Percentiles rank a stretch among this genome's conserved stretches.
Evolutionary conservation across 2,329 filamentous ascomycete genomes (phyloP).

Genomic region (Zalaria sp.): DNA sequence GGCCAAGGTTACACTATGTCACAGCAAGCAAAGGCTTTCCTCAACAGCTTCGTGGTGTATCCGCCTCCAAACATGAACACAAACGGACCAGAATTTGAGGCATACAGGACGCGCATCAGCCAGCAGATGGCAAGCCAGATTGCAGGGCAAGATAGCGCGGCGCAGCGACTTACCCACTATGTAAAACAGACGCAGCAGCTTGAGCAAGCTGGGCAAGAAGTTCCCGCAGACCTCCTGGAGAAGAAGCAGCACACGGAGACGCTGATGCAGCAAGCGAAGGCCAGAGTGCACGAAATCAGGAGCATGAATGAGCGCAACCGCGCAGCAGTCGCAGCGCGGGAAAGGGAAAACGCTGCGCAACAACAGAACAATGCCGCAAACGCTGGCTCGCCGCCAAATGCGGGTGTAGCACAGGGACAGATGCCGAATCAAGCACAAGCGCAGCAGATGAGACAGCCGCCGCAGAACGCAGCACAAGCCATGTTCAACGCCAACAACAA

Average conservation of each 20-base stretch:
- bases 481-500: conserved; percentile 4
- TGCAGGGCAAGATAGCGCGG: conserved; percentile 5
- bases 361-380: background rate
- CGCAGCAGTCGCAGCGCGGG: background rate
- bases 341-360: background rate
- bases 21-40: conserved; percentile 11
- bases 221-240: conserved; percentile 2
- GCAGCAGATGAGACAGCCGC: conserved; percentile 11
- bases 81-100: conserved; percentile 6
- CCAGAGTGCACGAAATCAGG: conserved; percentile 3
- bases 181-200: conserved; percentile 2
- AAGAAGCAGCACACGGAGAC: conserved; percentile 4
- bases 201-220: conserved; percentile 3
- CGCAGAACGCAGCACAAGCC: conserved; percentile 6
- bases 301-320: conserved; percentile 7
- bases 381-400: background rate
- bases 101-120: conserved; percentile 6
- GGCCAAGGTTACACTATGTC: conserved; percentile 16
- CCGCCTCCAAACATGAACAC: conserved; percentile 3
- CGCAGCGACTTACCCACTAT: conserved; percentile 1
- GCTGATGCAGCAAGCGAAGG: conserved; percentile 5
- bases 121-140: conserved; percentile 1
- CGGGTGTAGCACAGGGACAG: background rate
- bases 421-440: conserved; percentile 4
- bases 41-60: conserved; percentile 5